phyloP scores from a whole-genome alignment of 2,329 filamentous ascomycete species.

The Aspergillus pseudonomiae region DNA sequence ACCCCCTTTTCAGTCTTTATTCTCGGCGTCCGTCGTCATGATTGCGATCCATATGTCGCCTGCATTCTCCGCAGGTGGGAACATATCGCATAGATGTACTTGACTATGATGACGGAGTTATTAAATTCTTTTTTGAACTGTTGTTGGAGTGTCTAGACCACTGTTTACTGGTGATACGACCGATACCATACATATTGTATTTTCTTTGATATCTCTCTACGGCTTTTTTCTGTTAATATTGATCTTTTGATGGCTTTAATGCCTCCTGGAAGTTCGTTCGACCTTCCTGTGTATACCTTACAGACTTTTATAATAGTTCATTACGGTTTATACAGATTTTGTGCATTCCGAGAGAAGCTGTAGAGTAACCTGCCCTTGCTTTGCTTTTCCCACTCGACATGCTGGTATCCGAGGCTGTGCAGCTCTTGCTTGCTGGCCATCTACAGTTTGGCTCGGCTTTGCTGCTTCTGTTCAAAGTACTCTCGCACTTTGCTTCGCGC shows the following conservation, averaged over 20 bases:
- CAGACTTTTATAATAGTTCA: background rate
- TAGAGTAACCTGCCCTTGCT: background rate
- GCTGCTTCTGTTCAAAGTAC: slow-evolving; percentile 64
- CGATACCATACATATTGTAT: slow-evolving; percentile 10
- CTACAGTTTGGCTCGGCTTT: slow-evolving; percentile 50
- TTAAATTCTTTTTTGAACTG: background rate
- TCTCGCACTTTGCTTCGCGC: slow-evolving; percentile 71
- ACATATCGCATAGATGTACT: slow-evolving; percentile 5
- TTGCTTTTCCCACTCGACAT: background rate
- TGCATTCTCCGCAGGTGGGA: background rate
- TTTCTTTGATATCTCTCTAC: background rate
- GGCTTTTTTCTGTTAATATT: slow-evolving; percentile 9
- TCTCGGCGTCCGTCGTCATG: background rate
- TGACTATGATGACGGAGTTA: slow-evolving; percentile 3
- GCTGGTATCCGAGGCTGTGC: background rate
- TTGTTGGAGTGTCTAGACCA: slow-evolving; percentile 2
- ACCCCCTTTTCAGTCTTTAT: background rate
- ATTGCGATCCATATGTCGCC: background rate
- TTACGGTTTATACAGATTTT: background rate
- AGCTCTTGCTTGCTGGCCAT: background rate
- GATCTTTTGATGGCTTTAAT: background rate
- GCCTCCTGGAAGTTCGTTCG: background rate
- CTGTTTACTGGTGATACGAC: slow-evolving; percentile 8
- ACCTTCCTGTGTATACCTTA: background rate
- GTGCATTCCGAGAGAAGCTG: background rate